A percentile compares a stretch with the other conserved stretches of the same genome.
These are phyloP conservation scores for Talaromyces proteolyticus DNA, from an alignment of 495 filamentous ascomycete species.

Conservation along the genomic window DNA sequence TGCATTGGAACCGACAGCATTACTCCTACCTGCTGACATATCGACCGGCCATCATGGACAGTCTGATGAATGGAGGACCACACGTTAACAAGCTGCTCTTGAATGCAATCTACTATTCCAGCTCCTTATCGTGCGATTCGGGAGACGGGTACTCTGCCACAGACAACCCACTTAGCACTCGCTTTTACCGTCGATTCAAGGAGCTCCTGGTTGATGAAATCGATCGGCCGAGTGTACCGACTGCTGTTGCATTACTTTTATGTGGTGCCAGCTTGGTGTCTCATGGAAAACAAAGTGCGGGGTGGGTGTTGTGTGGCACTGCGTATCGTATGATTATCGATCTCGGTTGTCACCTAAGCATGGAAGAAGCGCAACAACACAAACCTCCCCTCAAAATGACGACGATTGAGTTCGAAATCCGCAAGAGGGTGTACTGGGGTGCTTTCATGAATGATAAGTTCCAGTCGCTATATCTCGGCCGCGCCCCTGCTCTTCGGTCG, in stretches of 20 bases:
- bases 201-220: slow-evolving; percentile 8
- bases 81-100: slow-evolving; percentile 27
- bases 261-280: slow-evolving; percentile 11
- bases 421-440: slow-evolving; percentile 20
- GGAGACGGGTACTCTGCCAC: background rate
- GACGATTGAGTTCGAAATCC: slow-evolving; percentile 9
- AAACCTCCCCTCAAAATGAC: background rate
- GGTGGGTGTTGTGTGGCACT: slow-evolving; percentile 14
- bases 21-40: slow-evolving; percentile 18
- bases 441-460: slow-evolving; percentile 21
- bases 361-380: background rate
- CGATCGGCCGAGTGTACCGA: slow-evolving; percentile 11
- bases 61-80: slow-evolving; percentile 22
- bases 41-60: slow-evolving; percentile 26
- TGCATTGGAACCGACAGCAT: slow-evolving; percentile 26
- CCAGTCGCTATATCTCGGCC: slow-evolving; percentile 22
- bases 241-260: slow-evolving; percentile 10
- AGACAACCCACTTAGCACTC: background rate
- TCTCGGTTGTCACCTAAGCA: slow-evolving; percentile 20
- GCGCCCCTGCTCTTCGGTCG: slow-evolving; percentile 9
- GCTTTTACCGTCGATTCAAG: slow-evolving; percentile 13
- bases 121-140: slow-evolving; percentile 9
- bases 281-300: slow-evolving; percentile 12
- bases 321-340: slow-evolving; percentile 32
- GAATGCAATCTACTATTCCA: slow-evolving; percentile 25